Conservation (phyloP, 2,329 filamentous ascomycete species). For the Huntiella decipiens region DNA sequence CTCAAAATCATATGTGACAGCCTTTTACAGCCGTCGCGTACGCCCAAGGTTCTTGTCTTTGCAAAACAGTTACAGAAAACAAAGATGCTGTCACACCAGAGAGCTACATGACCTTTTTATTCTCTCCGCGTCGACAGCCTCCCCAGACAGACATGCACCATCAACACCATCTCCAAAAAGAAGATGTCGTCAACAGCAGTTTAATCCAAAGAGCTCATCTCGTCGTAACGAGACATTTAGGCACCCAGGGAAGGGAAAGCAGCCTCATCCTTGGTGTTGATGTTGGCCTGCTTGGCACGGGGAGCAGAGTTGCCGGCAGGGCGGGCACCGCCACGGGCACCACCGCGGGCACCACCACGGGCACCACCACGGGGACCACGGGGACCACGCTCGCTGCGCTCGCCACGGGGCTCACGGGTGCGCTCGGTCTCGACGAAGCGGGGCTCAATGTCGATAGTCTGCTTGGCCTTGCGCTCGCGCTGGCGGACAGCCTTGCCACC, state of each 20-base stretch:
- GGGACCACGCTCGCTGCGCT: conserved; percentile 28
- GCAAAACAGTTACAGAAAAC: no score
- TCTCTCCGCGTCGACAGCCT: neutral
- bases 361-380: conserved; percentile 26
- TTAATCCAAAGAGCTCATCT: neutral
- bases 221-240: conserved; percentile 18
- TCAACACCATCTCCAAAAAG: neutral
- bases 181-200: neutral
- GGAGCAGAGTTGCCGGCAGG: conserved; percentile 20
- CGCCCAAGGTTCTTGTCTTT: no score
- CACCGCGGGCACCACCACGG: conserved; percentile 23
- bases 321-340: conserved; percentile 28
- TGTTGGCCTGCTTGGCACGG: conserved; percentile 13
- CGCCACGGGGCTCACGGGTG: conserved; percentile 33
- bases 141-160: no score
- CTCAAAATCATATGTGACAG: no score
- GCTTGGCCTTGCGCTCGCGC: conserved; percentile 84
- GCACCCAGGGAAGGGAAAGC: conserved; percentile 43
- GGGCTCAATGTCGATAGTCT: conserved; percentile 73
- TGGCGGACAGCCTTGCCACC: conserved; percentile 66
- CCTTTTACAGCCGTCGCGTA: no score
- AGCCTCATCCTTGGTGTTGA: conserved; percentile 38
- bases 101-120: no score
- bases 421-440: conserved; percentile 56
- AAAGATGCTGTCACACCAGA: no score